Base-by-base conservation (phyloP, 345 rosid species). In the Diplotaxis tenuifolia region DNA sequence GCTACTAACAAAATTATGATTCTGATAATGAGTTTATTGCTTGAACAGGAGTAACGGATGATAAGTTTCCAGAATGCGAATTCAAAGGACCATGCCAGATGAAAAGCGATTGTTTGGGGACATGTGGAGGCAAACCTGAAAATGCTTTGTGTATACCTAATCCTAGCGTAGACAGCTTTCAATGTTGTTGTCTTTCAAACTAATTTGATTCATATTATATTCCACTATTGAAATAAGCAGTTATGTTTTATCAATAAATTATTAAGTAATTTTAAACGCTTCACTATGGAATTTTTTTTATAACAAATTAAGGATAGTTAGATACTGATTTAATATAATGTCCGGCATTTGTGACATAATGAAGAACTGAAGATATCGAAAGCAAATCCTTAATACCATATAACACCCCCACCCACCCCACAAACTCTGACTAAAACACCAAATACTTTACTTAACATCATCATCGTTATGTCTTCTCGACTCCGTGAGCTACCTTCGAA, bases 111-210 rank as follows among this genome's bases (percentile, higher is more conserved):
- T 73, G 76, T 20, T 19, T 64, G 4, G 58, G 11, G 9, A 55
- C 18, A 11, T 73, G 76, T 55, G 76, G 64, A 53, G 76, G 76
- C 64, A n/a, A n/a, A n/a, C 70, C 57, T 54, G 53, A 12, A 19
- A 19, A 21, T 18, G 27, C 75, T 70, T n/a, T 72, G 18, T 64
- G 70, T 40, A 64, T 73, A 9, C 65, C 76, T 64, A 64, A 73
- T 73, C 76, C 65, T 14, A 40, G 8, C 22, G 64, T 55, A 3
- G 76, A 64, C 0, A 4, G 14, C 14, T 22, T 56, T 64, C 76
- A 73, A 15, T 64, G 76, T 40, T 73, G 76, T 73, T 73, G 70
- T 73, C 11, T 73, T 73, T 27, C 57, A 2, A 64, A n/a, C 22
- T 64, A 63, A 14, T 53, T 38, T 27, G 1, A 9, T 47, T 58